Evolutionary conservation across 164 flowering plant species (phyloP).

Genomic region (Echeveria elegans): DNA sequence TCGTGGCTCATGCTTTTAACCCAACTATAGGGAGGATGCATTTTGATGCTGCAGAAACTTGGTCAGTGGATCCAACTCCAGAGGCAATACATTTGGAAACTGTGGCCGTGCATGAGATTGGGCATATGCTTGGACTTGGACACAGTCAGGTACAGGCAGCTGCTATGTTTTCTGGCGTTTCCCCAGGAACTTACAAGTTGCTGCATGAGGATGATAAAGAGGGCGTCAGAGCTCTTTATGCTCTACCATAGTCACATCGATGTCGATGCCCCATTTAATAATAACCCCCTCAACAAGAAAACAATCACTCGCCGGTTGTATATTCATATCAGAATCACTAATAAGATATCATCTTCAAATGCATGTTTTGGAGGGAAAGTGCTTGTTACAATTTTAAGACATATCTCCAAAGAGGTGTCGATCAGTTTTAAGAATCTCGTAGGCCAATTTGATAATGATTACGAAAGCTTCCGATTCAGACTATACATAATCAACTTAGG

Average conservation of each 20-base stretch:
- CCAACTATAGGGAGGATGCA: slow-evolving; percentile 61
- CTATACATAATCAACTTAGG: too few species aligned
- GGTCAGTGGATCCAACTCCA: not conserved
- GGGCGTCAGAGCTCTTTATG: not conserved
- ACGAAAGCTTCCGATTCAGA: too few species aligned
- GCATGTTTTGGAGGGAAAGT: too few species aligned
- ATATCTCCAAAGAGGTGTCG: too few species aligned
- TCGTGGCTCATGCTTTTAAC: slow-evolving; percentile 77
- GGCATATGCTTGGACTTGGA: not conserved
- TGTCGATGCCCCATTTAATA: not conserved
- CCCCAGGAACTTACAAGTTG: not conserved
- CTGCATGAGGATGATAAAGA: not conserved
- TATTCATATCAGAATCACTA: too few species aligned
- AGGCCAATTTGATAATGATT: too few species aligned
- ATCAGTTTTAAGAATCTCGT: too few species aligned
- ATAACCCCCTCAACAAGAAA: not conserved
- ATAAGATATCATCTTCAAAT: too few species aligned
- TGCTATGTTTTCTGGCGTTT: not conserved
- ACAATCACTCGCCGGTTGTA: too few species aligned
- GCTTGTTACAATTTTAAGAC: too few species aligned
- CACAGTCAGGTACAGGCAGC: not conserved
- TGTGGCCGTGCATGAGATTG: not conserved
- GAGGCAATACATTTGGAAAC: not conserved
- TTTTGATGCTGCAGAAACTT: slow-evolving; percentile 9
- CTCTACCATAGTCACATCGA: not conserved